Percentiles rank a stretch among this genome's conserved stretches.
phyloP scores from a whole-genome alignment of 352 stramenopile genomes.

The Phytophthora lateralis region DNA sequence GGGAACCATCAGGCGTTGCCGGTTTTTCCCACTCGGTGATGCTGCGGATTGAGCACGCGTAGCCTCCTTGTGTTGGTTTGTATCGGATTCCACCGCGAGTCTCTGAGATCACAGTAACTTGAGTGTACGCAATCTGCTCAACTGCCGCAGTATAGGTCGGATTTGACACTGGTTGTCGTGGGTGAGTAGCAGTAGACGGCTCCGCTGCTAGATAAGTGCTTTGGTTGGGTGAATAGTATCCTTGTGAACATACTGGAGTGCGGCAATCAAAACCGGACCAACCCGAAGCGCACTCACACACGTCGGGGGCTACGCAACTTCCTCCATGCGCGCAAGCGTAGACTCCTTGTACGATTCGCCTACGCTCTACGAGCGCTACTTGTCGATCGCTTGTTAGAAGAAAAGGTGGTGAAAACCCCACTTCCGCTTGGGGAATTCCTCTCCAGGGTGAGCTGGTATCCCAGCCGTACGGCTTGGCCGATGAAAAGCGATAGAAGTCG shows the following conservation, averaged over 20 bases:
- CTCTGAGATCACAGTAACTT: slow-evolving; percentile 38
- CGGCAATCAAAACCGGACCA: slow-evolving; percentile 98
- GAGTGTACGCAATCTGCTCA: slow-evolving; percentile 62
- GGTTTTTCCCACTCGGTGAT: slow-evolving; percentile 96
- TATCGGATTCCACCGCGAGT: slow-evolving; percentile 65
- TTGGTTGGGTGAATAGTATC: slow-evolving; percentile 91
- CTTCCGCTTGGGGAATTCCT: slow-evolving; percentile 44
- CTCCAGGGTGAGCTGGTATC: slow-evolving; percentile 79
- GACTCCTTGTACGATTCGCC: slow-evolving; percentile 88
- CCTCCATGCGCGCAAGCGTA: slow-evolving; percentile 96
- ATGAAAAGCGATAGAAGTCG: slow-evolving; percentile 84
- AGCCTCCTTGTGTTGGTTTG: slow-evolving; percentile 88
- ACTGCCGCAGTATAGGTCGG: slow-evolving; percentile 59
- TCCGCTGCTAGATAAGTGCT: slow-evolving; percentile 76
- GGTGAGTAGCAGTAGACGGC: slow-evolving; percentile 46
- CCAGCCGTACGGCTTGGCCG: slow-evolving; percentile 84
- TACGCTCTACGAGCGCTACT: slow-evolving; percentile 89
- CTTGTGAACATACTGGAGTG: slow-evolving; percentile 93
- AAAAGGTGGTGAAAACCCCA: slow-evolving; percentile 70
- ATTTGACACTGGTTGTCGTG: slow-evolving; percentile 66
- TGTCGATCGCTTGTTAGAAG: slow-evolving; percentile 78
- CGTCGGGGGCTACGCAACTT: slow-evolving; percentile 88
- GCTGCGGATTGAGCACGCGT: slow-evolving; percentile 94
- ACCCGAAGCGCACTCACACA: slow-evolving; percentile 91
- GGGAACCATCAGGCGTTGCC: slow-evolving; percentile 47